Conservation (phyloP, 2,329 filamentous ascomycete genomes). For the Thelonectria discophora region DNA sequence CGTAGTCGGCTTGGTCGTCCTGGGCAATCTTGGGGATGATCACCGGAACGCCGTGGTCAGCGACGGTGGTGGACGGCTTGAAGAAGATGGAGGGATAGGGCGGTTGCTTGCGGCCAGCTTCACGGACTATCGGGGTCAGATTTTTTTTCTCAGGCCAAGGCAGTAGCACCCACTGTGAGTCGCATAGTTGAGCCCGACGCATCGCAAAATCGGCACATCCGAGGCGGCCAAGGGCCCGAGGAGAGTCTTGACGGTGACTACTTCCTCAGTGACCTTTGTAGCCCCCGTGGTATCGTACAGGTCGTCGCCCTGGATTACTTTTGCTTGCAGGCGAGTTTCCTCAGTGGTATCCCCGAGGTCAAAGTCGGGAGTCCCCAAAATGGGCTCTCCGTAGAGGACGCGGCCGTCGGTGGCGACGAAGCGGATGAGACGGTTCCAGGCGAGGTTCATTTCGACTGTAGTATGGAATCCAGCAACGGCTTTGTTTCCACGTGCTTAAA, state of each 20-base stretch:
- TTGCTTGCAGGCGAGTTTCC: conserved; percentile 59
- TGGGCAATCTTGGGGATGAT: conserved; percentile 59
- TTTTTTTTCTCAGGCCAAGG: background rate
- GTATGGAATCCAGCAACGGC: background rate
- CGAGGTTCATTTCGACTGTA: conserved; percentile 40
- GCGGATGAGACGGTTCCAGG: conserved; percentile 64
- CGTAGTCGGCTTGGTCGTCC: conserved; percentile 58
- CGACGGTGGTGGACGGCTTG: conserved; percentile 55
- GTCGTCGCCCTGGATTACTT: conserved; percentile 60
- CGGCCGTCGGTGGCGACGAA: conserved; percentile 62
- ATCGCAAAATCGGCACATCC: conserved; percentile 65
- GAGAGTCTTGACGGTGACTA: conserved; percentile 61
- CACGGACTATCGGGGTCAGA: conserved; percentile 51
- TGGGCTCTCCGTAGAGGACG: conserved; percentile 61
- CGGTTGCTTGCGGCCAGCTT: conserved; percentile 59
- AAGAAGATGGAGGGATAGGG: conserved; percentile 61
- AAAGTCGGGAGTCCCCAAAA: conserved; percentile 54
- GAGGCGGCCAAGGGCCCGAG: conserved; percentile 59
- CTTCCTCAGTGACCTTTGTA: conserved; percentile 62
- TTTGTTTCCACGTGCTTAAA: too few species aligned
- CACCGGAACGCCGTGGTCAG: conserved; percentile 49
- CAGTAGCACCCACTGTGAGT: conserved; percentile 57
- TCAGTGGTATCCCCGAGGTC: conserved; percentile 56
- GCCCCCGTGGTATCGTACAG: conserved; percentile 56
- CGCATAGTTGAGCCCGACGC: conserved; percentile 68